Evolutionary conservation across 75 land plant species (phyloP).

Genomic region (Selaginella tamariscina): DNA sequence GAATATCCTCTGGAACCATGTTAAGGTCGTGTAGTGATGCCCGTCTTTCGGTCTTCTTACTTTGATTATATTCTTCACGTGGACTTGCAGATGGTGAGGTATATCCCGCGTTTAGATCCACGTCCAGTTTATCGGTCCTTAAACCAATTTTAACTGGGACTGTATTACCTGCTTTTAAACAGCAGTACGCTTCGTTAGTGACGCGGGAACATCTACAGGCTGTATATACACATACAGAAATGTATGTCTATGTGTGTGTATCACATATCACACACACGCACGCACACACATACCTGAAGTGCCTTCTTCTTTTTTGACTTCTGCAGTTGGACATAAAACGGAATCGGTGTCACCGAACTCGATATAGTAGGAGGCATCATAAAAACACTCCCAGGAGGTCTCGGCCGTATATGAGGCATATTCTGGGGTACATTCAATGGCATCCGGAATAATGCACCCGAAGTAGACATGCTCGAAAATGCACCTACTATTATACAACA

Average conservation of each 20-base stretch:
- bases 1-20: slow-evolving; percentile 3
- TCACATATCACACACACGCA: too few relatives aligned
- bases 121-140: not conserved
- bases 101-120: not conserved
- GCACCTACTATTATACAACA: too few relatives aligned
- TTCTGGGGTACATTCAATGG: not conserved
- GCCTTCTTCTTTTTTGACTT: not conserved
- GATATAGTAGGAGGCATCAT: not conserved
- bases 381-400: not conserved
- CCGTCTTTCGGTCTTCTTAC: not conserved
- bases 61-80: not conserved
- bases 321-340: not conserved
- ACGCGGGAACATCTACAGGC: too few relatives aligned
- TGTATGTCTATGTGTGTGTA: too few relatives aligned
- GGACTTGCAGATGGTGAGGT: not conserved
- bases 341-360: not conserved
- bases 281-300: too few relatives aligned
- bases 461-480: not conserved
- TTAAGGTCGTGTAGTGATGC: not conserved
- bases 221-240: too few relatives aligned
- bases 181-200: too few relatives aligned
- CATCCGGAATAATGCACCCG: not conserved
- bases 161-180: too few relatives aligned
- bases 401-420: not conserved
- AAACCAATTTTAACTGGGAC: not conserved